Conservation (phyloP, 805 yeast genomes). For the Ogataea trehaloabstinens region DNA sequence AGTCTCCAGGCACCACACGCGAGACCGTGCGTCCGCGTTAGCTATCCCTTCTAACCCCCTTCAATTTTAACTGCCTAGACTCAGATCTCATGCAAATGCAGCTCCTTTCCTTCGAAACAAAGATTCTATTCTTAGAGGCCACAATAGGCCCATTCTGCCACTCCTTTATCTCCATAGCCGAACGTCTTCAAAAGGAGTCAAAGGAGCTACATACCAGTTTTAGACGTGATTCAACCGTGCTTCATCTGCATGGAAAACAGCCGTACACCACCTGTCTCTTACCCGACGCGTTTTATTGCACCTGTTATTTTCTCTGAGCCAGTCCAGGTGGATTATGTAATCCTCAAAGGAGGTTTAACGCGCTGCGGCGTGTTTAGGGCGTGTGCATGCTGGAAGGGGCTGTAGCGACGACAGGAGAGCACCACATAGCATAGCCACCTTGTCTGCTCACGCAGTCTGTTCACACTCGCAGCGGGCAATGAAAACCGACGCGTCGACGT, state of each 20-base stretch:
- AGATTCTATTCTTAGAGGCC: background rate
- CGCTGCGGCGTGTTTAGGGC: no score
- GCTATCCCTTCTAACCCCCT: background rate
- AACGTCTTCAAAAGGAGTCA: slow-evolving; percentile 5
- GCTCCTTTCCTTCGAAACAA: background rate
- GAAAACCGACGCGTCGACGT: no score
- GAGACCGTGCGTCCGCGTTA: background rate
- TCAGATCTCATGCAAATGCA: background rate
- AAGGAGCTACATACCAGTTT: slow-evolving; percentile 6
- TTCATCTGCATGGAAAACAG: background rate
- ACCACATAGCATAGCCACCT: no score
- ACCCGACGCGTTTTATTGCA: no score
- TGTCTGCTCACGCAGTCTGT: no score
- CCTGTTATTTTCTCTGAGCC: no score
- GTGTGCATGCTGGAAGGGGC: no score
- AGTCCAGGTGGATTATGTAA: no score
- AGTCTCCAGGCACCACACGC: no score
- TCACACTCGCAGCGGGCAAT: no score
- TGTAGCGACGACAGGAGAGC: no score
- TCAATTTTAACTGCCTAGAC: background rate
- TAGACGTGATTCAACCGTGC: slow-evolving; percentile 7
- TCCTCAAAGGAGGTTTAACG: no score
- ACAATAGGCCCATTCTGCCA: background rate
- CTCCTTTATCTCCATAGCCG: slow-evolving; percentile 1
- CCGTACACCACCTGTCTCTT: background rate